A percentile compares a stretch with the other conserved stretches of the same genome.
phyloP scores from a whole-genome alignment of 352 stramenopile species.

The Phytophthora megakarya region DNA sequence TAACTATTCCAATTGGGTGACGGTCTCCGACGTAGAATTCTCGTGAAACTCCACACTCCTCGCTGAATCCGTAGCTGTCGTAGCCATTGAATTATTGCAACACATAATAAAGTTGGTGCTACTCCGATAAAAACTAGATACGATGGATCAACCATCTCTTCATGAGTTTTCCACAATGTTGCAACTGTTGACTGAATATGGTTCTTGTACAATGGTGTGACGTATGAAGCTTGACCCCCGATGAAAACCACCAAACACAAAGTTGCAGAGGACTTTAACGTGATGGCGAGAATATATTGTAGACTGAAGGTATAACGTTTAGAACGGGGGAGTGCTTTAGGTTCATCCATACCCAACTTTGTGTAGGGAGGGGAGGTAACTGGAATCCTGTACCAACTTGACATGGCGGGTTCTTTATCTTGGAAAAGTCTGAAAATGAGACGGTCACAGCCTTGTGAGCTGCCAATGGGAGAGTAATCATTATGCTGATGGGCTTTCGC shows the following conservation, averaged over 20 bases:
- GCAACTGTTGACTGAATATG: constrained; percentile 18
- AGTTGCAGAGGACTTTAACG: constrained; percentile 9
- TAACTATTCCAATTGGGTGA: constrained; percentile 24
- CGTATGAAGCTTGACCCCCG: constrained; percentile 28
- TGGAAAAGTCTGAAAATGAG: constrained; percentile 21
- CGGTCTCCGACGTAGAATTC: constrained; percentile 19
- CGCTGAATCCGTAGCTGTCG: constrained; percentile 12
- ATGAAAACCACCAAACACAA: constrained; percentile 25
- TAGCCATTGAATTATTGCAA: constrained; percentile 42
- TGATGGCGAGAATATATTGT: neutral
- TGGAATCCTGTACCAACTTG: neutral
- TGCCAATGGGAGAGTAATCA: constrained; percentile 7
- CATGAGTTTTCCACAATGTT: constrained; percentile 29
- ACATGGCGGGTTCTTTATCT: constrained; percentile 7
- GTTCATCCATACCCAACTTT: constrained; percentile 10
- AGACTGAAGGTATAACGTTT: neutral
- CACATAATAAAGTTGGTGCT: constrained; percentile 38
- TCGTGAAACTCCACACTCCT: constrained; percentile 8
- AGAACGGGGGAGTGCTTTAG: neutral
- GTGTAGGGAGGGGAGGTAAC: neutral
- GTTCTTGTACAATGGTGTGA: constrained; percentile 28
- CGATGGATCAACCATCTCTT: constrained; percentile 59
- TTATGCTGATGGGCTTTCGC: constrained; percentile 11
- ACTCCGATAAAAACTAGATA: constrained; percentile 57
- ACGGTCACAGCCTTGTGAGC: neutral